phyloP scores from a whole-genome alignment of 495 filamentous ascomycete species.

The Antarctomyces pellizariae region DNA sequence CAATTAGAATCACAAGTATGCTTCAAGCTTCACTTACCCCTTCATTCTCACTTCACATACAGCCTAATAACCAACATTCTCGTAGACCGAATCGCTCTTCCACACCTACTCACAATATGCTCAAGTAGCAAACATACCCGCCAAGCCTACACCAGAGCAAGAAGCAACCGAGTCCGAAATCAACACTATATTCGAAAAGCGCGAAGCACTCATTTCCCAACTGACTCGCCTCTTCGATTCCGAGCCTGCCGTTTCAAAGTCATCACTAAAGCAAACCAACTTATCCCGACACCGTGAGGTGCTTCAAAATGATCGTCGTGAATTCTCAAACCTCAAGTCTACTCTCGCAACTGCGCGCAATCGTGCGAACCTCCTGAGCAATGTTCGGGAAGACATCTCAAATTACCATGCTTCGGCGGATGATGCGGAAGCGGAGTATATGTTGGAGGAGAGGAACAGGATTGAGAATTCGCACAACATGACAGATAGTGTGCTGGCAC shows the following conservation, averaged over 20 bases:
- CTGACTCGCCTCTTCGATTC: conserved; percentile 81
- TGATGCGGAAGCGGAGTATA: conserved; percentile 76
- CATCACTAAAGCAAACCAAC: conserved; percentile 85
- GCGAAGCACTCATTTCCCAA: conserved; percentile 60
- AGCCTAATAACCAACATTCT: conserved; percentile 7
- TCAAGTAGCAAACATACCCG: conserved; percentile 52
- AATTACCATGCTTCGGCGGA: conserved; percentile 64
- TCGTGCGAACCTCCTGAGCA: conserved; percentile 75
- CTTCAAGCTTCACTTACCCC: no score
- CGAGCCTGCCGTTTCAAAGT: conserved; percentile 69
- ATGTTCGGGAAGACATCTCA: conserved; percentile 77
- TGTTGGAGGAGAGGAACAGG: conserved; percentile 69
- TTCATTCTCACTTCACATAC: not conserved
- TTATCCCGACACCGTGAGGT: conserved; percentile 80
- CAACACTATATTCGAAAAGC: conserved; percentile 68
- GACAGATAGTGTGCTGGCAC: conserved; percentile 76
- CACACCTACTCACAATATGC: conserved; percentile 91
- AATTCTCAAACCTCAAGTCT: conserved; percentile 47
- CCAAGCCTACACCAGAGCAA: conserved; percentile 73
- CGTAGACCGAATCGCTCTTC: conserved; percentile 75
- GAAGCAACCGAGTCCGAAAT: conserved; percentile 53
- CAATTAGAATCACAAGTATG: conserved; percentile 76
- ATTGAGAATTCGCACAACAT: conserved; percentile 74
- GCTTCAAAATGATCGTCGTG: conserved; percentile 64
- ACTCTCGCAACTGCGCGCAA: conserved; percentile 50